Evolutionary conservation across 495 filamentous ascomycete species (phyloP), one percentile per base, ranked within the genome.

Genomic region (Xylaria curta): DNA sequence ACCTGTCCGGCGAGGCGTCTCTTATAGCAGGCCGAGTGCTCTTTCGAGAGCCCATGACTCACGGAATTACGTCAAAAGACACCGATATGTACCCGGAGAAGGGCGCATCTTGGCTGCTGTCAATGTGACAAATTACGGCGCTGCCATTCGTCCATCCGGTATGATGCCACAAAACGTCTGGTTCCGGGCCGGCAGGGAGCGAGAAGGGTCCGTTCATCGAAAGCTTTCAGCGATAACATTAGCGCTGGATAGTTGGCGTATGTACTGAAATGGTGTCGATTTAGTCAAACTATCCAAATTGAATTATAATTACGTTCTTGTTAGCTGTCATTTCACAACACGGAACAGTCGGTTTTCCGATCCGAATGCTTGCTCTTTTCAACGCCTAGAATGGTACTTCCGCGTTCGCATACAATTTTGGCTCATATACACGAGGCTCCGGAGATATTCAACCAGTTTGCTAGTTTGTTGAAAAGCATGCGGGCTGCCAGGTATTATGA

Each of bases 91-190:
- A 31, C 1, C 36, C 19, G 31, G 24, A 40, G 24, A 8, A 53
- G 49, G 36, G 36, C 49, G 65, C 49, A 67, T 67, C 63, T 66
- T 53, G 63, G 44, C 63, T 26, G 46, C 33, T 38, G 38, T 40
- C 36, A 66, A 36, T 19, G 24, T 65, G 62, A 65, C 46, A 54
- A 66, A 66, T 66, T 31, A 15, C n/a, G 24, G 46, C 42, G 31
- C 46, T 26, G 17, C 46, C 4, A 47, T 65, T 65, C 42, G 62
- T 63, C 60, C 21, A 65, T 49, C 19, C 24, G 7, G 62, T 42
- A 46, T 49, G 40, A 65, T 13, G 42, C 21, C 42, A 65, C 38
- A 12, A 26, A 19, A 6, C 26, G 3, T 47, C 24, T n/a, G 42
- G 12, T 47, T 64, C 61, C 24, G 36, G 61, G n/a, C 38, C 59